A percentile compares a stretch with the other conserved stretches of the same genome.
Conservation (phyloP, 768 basidiomycete species). For the Russula ochroleuca region DNA sequence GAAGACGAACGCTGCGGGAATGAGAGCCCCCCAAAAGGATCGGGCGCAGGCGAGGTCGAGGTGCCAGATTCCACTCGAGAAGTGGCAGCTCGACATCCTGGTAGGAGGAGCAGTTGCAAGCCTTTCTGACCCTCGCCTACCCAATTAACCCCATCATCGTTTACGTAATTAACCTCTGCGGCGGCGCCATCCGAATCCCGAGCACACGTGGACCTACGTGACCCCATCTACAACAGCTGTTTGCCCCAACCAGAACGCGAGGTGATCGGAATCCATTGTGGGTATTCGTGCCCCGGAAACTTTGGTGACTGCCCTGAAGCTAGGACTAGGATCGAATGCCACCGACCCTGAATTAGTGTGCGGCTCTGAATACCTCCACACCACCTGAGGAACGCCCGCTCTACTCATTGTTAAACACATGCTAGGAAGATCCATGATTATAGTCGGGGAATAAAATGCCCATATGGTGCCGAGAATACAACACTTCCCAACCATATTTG, state of each 20-base stretch:
- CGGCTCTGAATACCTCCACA: too few relatives aligned
- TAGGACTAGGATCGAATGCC: neutral
- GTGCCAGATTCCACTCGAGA: conserved; percentile 31
- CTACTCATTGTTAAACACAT: neutral
- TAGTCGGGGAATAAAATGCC: too few relatives aligned
- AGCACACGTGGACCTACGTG: neutral
- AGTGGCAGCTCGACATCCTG: conserved; percentile 13
- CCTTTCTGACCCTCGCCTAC: too few relatives aligned
- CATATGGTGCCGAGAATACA: neutral
- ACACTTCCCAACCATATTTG: neutral
- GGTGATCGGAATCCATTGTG: neutral
- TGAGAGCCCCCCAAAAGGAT: conserved; percentile 47
- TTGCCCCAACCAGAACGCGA: neutral
- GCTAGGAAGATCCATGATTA: too few relatives aligned
- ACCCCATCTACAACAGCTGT: too few relatives aligned
- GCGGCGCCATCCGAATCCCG: neutral
- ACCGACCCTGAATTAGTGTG: too few relatives aligned
- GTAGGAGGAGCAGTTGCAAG: conserved; percentile 9
- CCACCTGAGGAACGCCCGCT: too few relatives aligned
- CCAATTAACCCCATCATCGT: neutral
- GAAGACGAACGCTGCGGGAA: conserved; percentile 47
- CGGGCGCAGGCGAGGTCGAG: conserved; percentile 47
- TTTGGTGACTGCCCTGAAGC: neutral
- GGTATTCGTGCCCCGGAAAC: too few relatives aligned
- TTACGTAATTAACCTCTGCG: conserved; percentile 4